phyloP scores from a whole-genome alignment of 257 asterid species.

The Linaria vulgaris region DNA sequence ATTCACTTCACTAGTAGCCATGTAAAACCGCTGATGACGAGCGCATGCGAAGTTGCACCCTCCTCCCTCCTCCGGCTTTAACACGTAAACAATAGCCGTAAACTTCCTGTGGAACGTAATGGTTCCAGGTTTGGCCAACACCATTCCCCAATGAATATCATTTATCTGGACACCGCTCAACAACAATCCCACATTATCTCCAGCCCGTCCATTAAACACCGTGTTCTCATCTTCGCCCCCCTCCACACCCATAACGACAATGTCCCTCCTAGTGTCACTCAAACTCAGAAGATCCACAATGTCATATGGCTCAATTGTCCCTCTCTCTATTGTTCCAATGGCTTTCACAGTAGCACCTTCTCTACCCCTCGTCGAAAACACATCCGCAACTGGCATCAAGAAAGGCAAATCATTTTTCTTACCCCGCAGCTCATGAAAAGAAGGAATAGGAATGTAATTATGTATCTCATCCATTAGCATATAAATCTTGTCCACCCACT shows the following conservation, averaged over 20 bases:
- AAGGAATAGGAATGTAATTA: conserved; percentile 47
- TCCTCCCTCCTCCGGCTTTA: conserved; percentile 47
- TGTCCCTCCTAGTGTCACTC: conserved; percentile 53
- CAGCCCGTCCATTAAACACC: conserved; percentile 46
- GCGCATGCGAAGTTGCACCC: conserved; percentile 74
- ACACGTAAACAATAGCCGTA: conserved; percentile 34
- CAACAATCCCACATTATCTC: conserved; percentile 58
- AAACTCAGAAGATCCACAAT: conserved; percentile 48
- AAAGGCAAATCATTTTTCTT: conserved; percentile 50
- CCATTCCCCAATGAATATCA: conserved; percentile 58
- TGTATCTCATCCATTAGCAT: conserved; percentile 49
- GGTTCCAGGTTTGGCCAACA: conserved; percentile 49
- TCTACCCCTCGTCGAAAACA: conserved; percentile 50
- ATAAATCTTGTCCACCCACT: conserved; percentile 54
- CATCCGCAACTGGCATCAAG: conserved; percentile 52
- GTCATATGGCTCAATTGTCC: conserved; percentile 43
- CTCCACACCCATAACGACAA: conserved; percentile 57
- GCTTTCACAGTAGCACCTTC: conserved; percentile 72
- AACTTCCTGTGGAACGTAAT: conserved; percentile 48
- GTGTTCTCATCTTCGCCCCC: conserved; percentile 38
- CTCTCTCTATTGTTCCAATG: conserved; percentile 51
- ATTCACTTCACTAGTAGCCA: conserved; percentile 68
- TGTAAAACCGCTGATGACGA: conserved; percentile 52
- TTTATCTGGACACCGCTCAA: conserved; percentile 49
- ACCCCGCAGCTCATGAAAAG: too few relatives aligned